Percentiles rank a stretch among this genome's conserved stretches.
These are phyloP conservation scores for Cyclotella cryptica DNA, from an alignment of 108 stramenopile species.

Conservation along the genomic window DNA sequence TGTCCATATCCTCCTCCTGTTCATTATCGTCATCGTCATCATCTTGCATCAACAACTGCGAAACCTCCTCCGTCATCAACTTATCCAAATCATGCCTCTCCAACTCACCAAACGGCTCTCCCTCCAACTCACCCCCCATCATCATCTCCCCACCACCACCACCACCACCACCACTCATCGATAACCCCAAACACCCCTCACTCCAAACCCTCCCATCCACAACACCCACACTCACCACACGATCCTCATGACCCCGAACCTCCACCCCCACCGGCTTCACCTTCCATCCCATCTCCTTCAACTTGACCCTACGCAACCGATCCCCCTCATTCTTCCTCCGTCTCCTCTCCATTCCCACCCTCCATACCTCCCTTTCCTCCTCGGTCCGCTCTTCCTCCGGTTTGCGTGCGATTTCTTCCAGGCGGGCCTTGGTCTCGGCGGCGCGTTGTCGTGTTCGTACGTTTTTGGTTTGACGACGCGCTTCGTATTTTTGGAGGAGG, in stretches of 20 bases:
- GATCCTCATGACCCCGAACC: constrained; percentile 9
- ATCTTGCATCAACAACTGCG: no score
- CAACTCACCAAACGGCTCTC: no score
- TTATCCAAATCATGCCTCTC: no score
- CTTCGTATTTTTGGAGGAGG: constrained; percentile 65
- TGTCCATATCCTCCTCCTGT: no score
- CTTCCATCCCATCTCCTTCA: constrained; percentile 70
- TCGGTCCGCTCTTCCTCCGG: constrained; percentile 73
- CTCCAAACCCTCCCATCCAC: not conserved
- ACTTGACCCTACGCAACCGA: constrained; percentile 71
- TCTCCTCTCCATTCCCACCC: constrained; percentile 63
- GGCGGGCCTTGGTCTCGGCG: constrained; percentile 76
- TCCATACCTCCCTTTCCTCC: constrained; percentile 70
- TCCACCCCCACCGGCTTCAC: constrained; percentile 57
- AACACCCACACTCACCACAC: not conserved
- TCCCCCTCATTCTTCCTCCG: constrained; percentile 88
- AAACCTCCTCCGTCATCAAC: no score
- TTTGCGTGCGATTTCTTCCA: constrained; percentile 71
- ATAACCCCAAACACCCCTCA: not conserved
- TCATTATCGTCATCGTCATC: no score
- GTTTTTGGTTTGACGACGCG: constrained; percentile 74
- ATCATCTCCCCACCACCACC: not conserved
- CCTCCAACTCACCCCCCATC: no score
- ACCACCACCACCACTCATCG: not conserved
- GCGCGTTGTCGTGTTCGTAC: constrained; percentile 76